Percentiles rank a stretch among this genome's conserved stretches.
Conservation (phyloP, 352 stramenopile species). For the Phytopythium vexans region DNA sequence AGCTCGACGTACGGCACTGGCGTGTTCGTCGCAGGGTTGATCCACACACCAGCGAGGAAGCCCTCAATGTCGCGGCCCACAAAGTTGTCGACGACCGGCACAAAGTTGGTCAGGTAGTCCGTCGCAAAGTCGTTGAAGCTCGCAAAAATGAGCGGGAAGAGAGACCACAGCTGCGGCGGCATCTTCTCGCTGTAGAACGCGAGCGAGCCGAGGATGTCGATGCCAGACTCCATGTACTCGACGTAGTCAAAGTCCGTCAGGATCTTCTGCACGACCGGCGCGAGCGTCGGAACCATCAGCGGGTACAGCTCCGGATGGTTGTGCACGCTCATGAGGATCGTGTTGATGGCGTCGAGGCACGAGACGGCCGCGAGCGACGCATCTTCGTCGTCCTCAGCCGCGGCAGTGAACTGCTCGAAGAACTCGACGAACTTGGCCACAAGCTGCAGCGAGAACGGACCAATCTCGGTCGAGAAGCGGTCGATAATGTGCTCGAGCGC, state of each 20-base stretch:
- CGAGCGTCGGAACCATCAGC: constrained; percentile 93
- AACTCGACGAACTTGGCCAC: constrained; percentile 93
- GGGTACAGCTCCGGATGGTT: constrained; percentile 78
- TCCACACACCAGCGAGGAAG: constrained; percentile 54
- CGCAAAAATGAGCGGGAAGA: constrained; percentile 96
- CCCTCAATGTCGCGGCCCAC: constrained; percentile 82
- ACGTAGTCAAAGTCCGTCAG: constrained; percentile 95
- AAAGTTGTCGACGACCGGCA: constrained; percentile 96
- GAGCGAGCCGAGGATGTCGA: constrained; percentile 96
- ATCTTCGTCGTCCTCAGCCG: constrained; percentile 93
- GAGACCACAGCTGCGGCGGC: constrained; percentile 90
- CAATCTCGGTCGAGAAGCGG: constrained; percentile 96
- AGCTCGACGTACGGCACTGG: constrained; percentile 73
- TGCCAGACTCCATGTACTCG: constrained; percentile 96
- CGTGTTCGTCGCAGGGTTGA: constrained; percentile 34
- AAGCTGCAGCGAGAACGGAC: constrained; percentile 90
- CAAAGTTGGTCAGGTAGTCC: constrained; percentile 96
- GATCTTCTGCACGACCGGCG: constrained; percentile 94
- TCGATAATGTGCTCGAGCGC: constrained; percentile 95
- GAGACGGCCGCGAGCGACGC: constrained; percentile 94
- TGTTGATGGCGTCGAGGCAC: constrained; percentile 85
- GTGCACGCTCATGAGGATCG: constrained; percentile 82
- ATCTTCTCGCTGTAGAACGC: constrained; percentile 95
- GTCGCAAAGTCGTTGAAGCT: constrained; percentile 95
- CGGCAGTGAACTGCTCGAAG: constrained; percentile 93